Evolutionary conservation across 176 grass and related monocot genomes (phyloP), one percentile per base, ranked within the genome.

Genomic region (Carex cristatella): DNA sequence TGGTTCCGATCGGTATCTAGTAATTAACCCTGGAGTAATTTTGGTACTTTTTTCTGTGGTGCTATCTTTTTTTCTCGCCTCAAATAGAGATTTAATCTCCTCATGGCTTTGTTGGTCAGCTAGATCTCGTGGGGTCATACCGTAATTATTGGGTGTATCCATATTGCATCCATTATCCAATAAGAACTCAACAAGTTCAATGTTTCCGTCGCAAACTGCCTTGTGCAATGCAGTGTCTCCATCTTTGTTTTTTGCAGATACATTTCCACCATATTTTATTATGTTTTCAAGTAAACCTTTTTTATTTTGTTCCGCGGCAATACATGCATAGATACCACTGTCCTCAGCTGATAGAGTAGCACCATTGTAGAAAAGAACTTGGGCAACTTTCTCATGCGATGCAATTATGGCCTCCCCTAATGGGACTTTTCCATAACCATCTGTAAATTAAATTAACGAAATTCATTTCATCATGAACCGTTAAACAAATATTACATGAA

Each of bases 101-200:
- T 89, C 81, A 7, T 99, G 93, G 42, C 91, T 85, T 86, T 99
- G 96, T 61, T 99, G 96, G 3, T 95, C 88, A 15, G 96, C 96
- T 65, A 99, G 90, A 23, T 65, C 51, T 82, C 88, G 81, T 19
- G 91, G 81, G 28, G 91, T 92, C 86, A 88, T 95, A 69, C 90
- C 87, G 64, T 94, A 57, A 19, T 2, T n/a, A 86, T 94, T 83
- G 28, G 61, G 81, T 61, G 83, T 67, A 31, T 95, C 87, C 3
- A 99, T 82, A 75, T 95, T 79, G 4, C 89, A 93, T 61, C 91
- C 80, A 1, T 83, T 86, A 59, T 92, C 86, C 23, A 99, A 87
- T 78, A 99, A 87, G 49, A 94, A 70, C 81, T 91, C 79, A 51
- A 90, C 88, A 68, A 95, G 69, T 48, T 86, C 79, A 64, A 89